Evolutionary conservation across 768 basidiomycete genomes (phyloP), one percentile per base, ranked within the genome.

Genomic region (Boletellus emodensis): DNA sequence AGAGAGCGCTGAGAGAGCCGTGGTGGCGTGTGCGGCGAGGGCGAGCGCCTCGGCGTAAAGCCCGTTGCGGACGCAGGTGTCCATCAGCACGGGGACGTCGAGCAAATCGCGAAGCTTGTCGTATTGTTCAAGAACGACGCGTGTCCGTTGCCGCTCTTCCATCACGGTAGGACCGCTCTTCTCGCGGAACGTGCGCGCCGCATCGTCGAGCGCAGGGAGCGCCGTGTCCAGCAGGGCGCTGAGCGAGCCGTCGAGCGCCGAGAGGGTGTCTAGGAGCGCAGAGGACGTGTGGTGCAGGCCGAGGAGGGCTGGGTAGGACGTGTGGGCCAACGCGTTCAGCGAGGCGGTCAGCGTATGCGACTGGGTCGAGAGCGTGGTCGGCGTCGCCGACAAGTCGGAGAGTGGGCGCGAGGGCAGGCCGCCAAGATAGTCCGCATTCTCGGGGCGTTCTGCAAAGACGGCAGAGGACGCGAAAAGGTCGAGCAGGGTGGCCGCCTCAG

Each of bases 31-130:
- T 22, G 79, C 73, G 6, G 87, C 79, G 35, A 98, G 78, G 24
- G 92, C 87, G 49, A 98, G 78, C 0, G 94, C 94, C 64, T 98
- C 96, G 46, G 84, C 78, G 71, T 94, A 97, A 68, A 90, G 87
- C 7, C 92, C 92, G 61, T 92, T 93, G 35, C 93, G 81, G 13
- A 96, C 88, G 63, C 93, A 97, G 1, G 92, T 90, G 64, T 95
- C 91, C 62, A 96, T 87, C 28, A 99, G 78, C 44, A 88, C 75
- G 9, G 95, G 93, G 42, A 94, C 80, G 58, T 96, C 94, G 49
- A 98, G 81, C 33, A 98, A 71, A 66, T 97, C 94, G 56, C 88
- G 79, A 52, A 98, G 79, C 68, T 94, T 94, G 66, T 95, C 92
- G 62, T 93, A 88, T 60, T 95, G 90, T 60, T 97, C 94, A 52